These are phyloP conservation scores for Crithidia sp. DNA, from an alignment of 208 protist genomes.

Conservation along the genomic window DNA sequence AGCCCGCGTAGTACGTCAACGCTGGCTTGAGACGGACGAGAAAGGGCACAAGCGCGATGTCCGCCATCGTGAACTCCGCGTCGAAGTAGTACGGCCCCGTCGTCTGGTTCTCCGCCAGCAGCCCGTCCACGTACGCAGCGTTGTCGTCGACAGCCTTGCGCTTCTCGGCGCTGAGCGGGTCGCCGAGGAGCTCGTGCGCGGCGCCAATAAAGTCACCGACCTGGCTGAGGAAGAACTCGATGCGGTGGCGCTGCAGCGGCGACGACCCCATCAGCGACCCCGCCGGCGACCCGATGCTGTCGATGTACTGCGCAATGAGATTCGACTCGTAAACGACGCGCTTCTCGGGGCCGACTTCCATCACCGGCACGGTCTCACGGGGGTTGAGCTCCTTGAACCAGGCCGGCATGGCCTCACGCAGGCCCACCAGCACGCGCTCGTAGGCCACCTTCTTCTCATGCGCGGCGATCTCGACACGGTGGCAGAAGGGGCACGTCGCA, in stretches of 20 bases:
- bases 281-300: slow-evolving; percentile 38
- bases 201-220: slow-evolving; percentile 56
- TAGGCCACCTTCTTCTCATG: slow-evolving; percentile 56
- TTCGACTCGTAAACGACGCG: slow-evolving; percentile 67
- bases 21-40: slow-evolving; percentile 56
- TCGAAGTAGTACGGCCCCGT: slow-evolving; percentile 72
- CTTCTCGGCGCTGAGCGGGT: slow-evolving; percentile 69
- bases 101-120: slow-evolving; percentile 60
- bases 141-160: slow-evolving; percentile 54
- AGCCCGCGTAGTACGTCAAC: slow-evolving; percentile 68
- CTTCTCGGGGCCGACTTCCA: slow-evolving; percentile 50
- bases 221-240: slow-evolving; percentile 82
- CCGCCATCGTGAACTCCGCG: slow-evolving; percentile 76
- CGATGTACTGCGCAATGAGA: slow-evolving; percentile 77
- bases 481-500: slow-evolving; percentile 66
- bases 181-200: slow-evolving; percentile 47
- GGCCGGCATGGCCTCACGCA: slow-evolving; percentile 58
- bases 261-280: slow-evolving; percentile 48
- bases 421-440: slow-evolving; percentile 56
- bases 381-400: slow-evolving; percentile 86
- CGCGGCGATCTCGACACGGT: slow-evolving; percentile 65
- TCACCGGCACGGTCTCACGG: slow-evolving; percentile 68
- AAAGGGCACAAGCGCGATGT: slow-evolving; percentile 77
- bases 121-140: slow-evolving; percentile 64
- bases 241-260: slow-evolving; percentile 56